Evolutionary conservation across 805 yeast genomes (phyloP).

Genomic region (Barnettozyma botsteinii): DNA sequence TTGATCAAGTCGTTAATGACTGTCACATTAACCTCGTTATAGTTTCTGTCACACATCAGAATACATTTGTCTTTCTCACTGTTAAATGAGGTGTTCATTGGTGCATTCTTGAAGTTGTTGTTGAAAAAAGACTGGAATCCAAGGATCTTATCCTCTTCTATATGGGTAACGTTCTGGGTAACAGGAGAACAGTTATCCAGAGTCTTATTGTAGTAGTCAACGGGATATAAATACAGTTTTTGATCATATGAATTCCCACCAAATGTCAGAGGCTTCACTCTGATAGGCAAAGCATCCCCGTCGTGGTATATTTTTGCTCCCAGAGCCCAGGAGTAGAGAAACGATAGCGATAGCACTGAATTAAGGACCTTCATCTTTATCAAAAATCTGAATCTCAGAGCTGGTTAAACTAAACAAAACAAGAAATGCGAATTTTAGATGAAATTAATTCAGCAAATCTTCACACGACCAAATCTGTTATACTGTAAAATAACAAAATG

Average conservation of each 20-base stretch:
- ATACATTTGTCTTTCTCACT: conserved; percentile 11
- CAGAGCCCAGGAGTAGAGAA: no score
- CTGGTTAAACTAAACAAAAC: no score
- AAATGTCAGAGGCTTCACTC: conserved; percentile 22
- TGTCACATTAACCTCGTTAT: conserved; percentile 22
- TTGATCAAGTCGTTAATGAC: conserved; percentile 24
- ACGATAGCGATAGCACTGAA: no score
- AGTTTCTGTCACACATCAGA: conserved; percentile 16
- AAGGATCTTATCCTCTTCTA: conserved; percentile 6
- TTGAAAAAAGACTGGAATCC: conserved; percentile 11
- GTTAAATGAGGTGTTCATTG: conserved; percentile 20
- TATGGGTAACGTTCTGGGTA: conserved; percentile 6
- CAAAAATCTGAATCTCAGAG: no score
- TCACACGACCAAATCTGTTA: background rate
- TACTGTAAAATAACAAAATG: no score
- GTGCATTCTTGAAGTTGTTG: conserved; percentile 16
- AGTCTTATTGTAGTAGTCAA: conserved; percentile 21
- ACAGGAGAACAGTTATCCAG: conserved; percentile 18
- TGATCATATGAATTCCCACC: conserved; percentile 24
- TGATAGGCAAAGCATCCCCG: conserved; percentile 16
- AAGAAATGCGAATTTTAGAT: no score
- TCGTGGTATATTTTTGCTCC: no score
- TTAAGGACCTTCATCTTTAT: no score
- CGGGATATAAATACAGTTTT: conserved; percentile 22
- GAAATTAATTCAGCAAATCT: background rate